A percentile compares a stretch with the other conserved stretches of the same genome.
phyloP scores from a whole-genome alignment of 2,329 filamentous ascomycete species.

The Pseudocercospora cruenta region DNA sequence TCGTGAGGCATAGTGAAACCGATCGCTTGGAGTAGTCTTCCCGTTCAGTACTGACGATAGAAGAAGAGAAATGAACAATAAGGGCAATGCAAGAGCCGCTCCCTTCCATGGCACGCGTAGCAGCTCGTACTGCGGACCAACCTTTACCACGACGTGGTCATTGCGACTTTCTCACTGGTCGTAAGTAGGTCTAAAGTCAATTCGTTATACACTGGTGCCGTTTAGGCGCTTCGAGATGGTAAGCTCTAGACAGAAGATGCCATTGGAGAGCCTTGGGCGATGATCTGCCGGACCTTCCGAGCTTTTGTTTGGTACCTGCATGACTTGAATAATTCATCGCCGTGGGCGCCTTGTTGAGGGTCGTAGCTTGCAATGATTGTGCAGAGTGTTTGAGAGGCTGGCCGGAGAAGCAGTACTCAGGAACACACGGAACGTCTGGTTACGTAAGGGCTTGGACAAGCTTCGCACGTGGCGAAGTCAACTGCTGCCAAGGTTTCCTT shows the following conservation, averaged over 20 bases:
- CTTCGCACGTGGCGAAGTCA: too few relatives aligned
- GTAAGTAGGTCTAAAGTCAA: neutral
- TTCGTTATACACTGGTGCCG: neutral
- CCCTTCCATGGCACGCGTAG: neutral
- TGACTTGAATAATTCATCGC: neutral
- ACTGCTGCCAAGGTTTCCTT: neutral
- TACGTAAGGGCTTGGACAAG: too few relatives aligned
- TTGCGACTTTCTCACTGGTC: neutral
- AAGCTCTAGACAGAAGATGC: neutral
- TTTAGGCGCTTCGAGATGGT: neutral
- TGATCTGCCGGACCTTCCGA: neutral
- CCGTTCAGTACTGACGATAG: too few relatives aligned
- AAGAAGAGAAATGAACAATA: neutral
- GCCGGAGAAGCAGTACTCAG: too few relatives aligned
- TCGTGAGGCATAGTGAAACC: conserved; percentile 33
- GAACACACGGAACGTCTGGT: too few relatives aligned
- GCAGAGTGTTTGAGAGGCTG: too few relatives aligned
- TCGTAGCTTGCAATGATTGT: too few relatives aligned
- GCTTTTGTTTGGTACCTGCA: neutral
- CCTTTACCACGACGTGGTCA: neutral
- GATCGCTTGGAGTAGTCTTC: neutral
- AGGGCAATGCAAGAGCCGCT: neutral
- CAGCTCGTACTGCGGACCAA: neutral
- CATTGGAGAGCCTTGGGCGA: neutral
- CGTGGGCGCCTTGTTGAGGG: too few relatives aligned